Evolutionary conservation across 306 rosid genomes (phyloP), one percentile per base, ranked within the genome.

Genomic region (Cucumis cinereus): DNA sequence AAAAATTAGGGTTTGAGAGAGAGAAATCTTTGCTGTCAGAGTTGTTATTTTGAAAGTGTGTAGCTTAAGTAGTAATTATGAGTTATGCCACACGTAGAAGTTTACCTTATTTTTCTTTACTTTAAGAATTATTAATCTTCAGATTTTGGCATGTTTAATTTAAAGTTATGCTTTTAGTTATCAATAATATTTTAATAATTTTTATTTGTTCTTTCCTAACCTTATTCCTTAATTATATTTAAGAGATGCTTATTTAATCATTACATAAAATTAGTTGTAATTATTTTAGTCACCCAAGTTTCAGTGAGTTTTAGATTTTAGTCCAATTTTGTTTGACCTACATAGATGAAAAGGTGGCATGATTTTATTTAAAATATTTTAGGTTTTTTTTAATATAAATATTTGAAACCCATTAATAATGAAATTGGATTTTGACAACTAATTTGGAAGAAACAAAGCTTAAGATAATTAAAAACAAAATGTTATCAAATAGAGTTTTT

Each of bases 1-100:
- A 52, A 49, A 54, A 63, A 26, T 14, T 60, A 53, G 57, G 66
- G 38, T 66, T 66, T 66, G 33, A n/a, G 71, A 81, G 77, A 58
- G 59, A 75, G 63, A 77, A 79, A 87, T 86, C 83, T 83, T 83
- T 78, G 53, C 67, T 82, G 77, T 72, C 83, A 72, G 83, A 79
- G 79, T 78, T 82, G 79, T 50, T 77, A 40, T 38, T 66, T 66
- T 66, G 10, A 68, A 71, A 66, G 83, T 79, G 80, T 68, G 74
- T 13, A 36, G 55, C 76, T 60, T 63, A 45, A 77, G 72, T 72
- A 75, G 73, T 53, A 52, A 55, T 78, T 24, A 68, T 68, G 55
- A 68, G 54, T 13, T 13, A 43, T 22, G 38, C 62, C 70, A 55
- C 72, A 50, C 38, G 55, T 52, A 74, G 17, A 73, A 61, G 38